Evolutionary conservation across 139 green algal genomes (phyloP), one percentile per base, ranked within the genome.

Genomic region (Ulvella scutata): DNA sequence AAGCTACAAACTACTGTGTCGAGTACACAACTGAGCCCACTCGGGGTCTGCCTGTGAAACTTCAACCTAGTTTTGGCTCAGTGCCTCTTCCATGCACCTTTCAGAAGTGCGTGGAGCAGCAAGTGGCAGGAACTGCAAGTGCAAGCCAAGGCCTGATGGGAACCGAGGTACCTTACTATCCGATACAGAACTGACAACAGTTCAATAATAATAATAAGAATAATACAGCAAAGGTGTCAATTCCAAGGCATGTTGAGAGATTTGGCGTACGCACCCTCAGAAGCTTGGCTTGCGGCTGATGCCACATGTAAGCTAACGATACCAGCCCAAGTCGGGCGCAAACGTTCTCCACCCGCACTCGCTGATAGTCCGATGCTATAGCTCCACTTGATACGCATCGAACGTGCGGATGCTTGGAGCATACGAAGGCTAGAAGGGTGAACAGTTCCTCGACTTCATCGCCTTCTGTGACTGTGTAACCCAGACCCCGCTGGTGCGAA

Each of bases 341-440:
- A 72, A 97, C 88, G 6, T 83, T 84, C 81, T 99, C 95, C 43
- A 99, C 94, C 9, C 95, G 85, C 61, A 95, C 81, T 23, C 95
- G 84, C 85, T 99, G 95, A 85, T 98, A 99, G 84, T 98, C 95
- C 0, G 87, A 95, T 2, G 92, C 90, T 37, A 99, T 97, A 13
- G 94, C 95, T 2, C 95, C 95, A 3, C 77, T 92, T 1, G 82
- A 84, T 13, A 98, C 94, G 1, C 85, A 93, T 33, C 85, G 43
- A 2, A 97, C 62, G 0, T 83, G 76, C 29, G 76, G 74, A 37
- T 79, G 29, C 28, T 39, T n/a, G 20, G 73, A 38, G 75, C 82
- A 44, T 1, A 88, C 80, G 60, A 78, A 91, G 0, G 83, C 77
- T 51, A 98, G 79, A 81, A 98, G 80, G 1, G 62, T 43, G 7